phyloP scores from a whole-genome alignment of 495 filamentous ascomycete genomes.

The Podospora comata region DNA sequence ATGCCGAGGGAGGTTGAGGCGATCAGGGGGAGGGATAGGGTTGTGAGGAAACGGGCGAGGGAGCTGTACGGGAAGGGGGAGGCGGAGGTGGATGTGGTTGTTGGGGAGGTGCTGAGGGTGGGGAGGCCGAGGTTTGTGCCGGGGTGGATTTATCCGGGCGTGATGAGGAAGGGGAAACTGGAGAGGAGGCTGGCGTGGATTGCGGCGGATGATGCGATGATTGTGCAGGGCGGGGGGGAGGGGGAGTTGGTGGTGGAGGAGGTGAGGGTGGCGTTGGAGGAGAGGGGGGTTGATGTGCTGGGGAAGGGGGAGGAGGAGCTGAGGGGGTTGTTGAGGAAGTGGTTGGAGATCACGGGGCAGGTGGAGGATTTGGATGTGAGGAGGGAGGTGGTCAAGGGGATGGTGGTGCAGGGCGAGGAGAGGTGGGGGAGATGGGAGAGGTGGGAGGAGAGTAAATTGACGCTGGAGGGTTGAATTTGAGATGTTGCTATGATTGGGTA shows the following conservation, averaged over 20 bases:
- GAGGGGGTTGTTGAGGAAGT: slow-evolving; percentile 29
- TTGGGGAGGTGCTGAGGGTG: background rate
- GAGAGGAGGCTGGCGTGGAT: slow-evolving; percentile 48
- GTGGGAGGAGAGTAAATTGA: no score
- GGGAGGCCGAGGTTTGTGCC: slow-evolving; percentile 19
- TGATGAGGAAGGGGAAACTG: slow-evolving; percentile 12
- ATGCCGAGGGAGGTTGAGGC: slow-evolving; percentile 66
- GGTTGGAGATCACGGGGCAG: slow-evolving; percentile 32
- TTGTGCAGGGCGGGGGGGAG: slow-evolving; percentile 37
- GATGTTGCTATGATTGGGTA: no score
- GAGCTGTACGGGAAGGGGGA: background rate
- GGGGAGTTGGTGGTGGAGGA: slow-evolving; percentile 39
- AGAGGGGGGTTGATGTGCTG: slow-evolving; percentile 40
- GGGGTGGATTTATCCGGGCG: slow-evolving; percentile 17
- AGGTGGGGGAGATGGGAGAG: background rate
- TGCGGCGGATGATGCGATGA: slow-evolving; percentile 41
- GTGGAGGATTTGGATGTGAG: slow-evolving; percentile 41
- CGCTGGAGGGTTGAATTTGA: no score
- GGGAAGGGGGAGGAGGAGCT: slow-evolving; percentile 28
- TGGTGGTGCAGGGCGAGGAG: background rate
- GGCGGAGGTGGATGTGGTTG: no score
- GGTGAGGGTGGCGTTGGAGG: slow-evolving; percentile 41
- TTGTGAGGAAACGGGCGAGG: background rate
- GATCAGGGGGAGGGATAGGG: background rate
- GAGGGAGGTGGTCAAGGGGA: slow-evolving; percentile 36